Conservation (phyloP, 441 rosid genomes). For the Jatropha podagrica region DNA sequence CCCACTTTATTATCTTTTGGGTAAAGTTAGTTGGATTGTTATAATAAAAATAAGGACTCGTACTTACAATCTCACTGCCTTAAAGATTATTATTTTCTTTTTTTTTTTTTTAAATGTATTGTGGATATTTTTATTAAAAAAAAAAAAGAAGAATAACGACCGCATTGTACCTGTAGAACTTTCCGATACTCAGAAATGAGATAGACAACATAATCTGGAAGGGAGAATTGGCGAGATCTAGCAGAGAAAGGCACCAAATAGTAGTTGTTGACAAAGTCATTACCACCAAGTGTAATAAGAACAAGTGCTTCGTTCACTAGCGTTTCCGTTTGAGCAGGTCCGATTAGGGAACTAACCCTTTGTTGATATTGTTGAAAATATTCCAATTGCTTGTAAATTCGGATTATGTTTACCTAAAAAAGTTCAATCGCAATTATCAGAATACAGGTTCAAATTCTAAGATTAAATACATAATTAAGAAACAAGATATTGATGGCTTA, state of each 20-base stretch:
- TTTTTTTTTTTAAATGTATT: too few relatives aligned
- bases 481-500: constrained; percentile 29
- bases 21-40: too few relatives aligned
- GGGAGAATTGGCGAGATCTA: constrained; percentile 80
- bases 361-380: constrained; percentile 77
- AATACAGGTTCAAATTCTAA: too few relatives aligned
- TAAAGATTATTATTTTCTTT: too few relatives aligned
- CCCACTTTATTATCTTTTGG: neutral
- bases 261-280: constrained; percentile 93
- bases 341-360: constrained; percentile 57
- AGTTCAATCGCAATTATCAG: neutral
- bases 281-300: constrained; percentile 85
- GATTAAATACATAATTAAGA: too few relatives aligned
- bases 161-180: constrained; percentile 44
- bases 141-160: neutral
- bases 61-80: too few relatives aligned
- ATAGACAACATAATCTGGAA: constrained; percentile 67
- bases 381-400: constrained; percentile 58
- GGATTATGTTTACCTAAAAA: constrained; percentile 67
- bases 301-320: constrained; percentile 66
- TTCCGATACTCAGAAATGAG: constrained; percentile 84
- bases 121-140: too few relatives aligned
- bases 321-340: constrained; percentile 47
- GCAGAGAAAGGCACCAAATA: constrained; percentile 81
- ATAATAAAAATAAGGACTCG: too few relatives aligned